These are phyloP conservation scores for Pythium phragmiticola DNA, from an alignment of 352 stramenopile species.

Conservation along the genomic window DNA sequence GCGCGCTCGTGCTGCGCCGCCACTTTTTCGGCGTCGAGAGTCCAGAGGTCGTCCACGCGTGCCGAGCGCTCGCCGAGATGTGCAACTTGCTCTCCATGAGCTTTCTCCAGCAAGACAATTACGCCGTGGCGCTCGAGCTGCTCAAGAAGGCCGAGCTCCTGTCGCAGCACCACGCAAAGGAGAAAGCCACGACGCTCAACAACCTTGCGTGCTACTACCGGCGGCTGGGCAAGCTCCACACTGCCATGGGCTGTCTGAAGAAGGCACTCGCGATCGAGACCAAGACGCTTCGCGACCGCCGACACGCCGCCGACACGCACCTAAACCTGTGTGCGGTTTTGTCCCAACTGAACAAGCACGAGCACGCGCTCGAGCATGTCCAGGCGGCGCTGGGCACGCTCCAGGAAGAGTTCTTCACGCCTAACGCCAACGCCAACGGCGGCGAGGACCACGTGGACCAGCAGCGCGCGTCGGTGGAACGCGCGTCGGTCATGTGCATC, in stretches of 20 bases:
- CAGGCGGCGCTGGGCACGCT: conserved; percentile 88
- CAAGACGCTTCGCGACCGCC: conserved; percentile 51
- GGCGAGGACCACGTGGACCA: not conserved
- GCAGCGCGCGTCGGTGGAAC: conserved; percentile 48
- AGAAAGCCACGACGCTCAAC: conserved; percentile 91
- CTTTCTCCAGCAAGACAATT: conserved; percentile 93
- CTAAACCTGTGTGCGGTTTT: conserved; percentile 93
- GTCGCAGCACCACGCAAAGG: conserved; percentile 74
- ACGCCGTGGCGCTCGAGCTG: conserved; percentile 88
- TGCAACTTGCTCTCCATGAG: conserved; percentile 94
- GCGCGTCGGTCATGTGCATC: conserved; percentile 92
- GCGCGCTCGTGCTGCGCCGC: conserved; percentile 86
- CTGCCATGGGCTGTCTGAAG: conserved; percentile 90
- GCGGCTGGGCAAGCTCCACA: conserved; percentile 84
- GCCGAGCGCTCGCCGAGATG: conserved; percentile 90
- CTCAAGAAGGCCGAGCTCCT: conserved; percentile 94
- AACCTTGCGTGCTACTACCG: conserved; percentile 94
- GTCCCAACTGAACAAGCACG: conserved; percentile 86
- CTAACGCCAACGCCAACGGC: not conserved
- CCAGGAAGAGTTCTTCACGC: conserved; percentile 85
- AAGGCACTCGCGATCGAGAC: conserved; percentile 88
- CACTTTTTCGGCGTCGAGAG: conserved; percentile 92
- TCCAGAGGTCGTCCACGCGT: conserved; percentile 80
- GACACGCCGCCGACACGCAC: conserved; percentile 90
- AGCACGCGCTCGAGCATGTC: conserved; percentile 82